phyloP scores from a whole-genome alignment of 164 flowering plant genomes.

The Macadamia integrifolia region DNA sequence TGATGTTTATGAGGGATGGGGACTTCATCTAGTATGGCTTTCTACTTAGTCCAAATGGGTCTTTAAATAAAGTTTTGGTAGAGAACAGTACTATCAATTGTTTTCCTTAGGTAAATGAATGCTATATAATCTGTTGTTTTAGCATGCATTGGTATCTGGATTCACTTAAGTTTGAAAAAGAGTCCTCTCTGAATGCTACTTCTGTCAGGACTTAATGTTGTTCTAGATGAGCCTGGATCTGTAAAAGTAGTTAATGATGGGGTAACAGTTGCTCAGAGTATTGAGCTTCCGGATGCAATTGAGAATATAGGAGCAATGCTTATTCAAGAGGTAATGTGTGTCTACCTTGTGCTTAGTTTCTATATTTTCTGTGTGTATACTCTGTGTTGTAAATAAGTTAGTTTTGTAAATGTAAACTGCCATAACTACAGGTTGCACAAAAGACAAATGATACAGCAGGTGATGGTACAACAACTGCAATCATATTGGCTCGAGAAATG shows the following conservation, averaged over 20 bases:
- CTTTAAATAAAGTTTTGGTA: no score
- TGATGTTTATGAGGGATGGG: no score
- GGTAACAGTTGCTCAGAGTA: slow-evolving; percentile 80
- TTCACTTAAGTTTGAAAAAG: no score
- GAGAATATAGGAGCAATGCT: slow-evolving; percentile 83
- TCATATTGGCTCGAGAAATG: slow-evolving; percentile 75
- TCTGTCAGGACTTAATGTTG: slow-evolving; percentile 77
- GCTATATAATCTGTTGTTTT: no score
- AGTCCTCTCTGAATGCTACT: no score
- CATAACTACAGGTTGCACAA: slow-evolving; percentile 60
- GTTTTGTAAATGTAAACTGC: background rate
- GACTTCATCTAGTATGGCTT: no score
- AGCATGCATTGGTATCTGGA: no score
- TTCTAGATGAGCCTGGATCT: slow-evolving; percentile 57
- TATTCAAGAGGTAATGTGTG: slow-evolving; percentile 66
- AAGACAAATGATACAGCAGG: slow-evolving; percentile 87
- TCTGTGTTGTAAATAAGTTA: background rate
- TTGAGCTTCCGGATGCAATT: slow-evolving; percentile 77
- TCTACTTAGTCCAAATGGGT: no score
- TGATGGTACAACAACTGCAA: slow-evolving; percentile 97
- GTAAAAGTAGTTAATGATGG: slow-evolving; percentile 87
- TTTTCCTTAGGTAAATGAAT: no score
- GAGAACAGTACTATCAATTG: no score
- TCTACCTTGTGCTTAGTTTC: slow-evolving; percentile 14
- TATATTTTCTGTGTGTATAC: background rate